These are phyloP conservation scores for Benincasa hispida DNA, from an alignment of 306 rosid genomes.

Conservation along the genomic window DNA sequence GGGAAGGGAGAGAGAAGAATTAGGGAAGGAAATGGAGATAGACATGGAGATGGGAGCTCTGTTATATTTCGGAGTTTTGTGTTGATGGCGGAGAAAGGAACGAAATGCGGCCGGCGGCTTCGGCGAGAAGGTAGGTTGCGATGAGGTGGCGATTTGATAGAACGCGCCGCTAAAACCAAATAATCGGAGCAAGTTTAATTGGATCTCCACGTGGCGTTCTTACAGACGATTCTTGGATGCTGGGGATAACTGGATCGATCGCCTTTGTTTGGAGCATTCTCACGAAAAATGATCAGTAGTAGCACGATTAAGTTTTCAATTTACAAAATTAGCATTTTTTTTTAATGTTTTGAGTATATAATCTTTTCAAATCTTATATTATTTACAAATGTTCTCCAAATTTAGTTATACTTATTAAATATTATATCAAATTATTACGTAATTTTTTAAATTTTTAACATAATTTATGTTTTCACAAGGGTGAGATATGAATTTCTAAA, in stretches of 20 bases:
- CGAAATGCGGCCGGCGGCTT: not conserved
- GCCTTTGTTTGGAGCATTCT: not conserved
- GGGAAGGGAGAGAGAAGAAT: conserved; percentile 8
- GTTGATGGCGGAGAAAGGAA: not conserved
- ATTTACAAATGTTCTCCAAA: too few relatives aligned
- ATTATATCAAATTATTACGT: too few relatives aligned
- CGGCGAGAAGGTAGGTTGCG: conserved; percentile 13
- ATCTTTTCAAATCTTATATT: too few relatives aligned
- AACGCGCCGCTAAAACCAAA: conserved; percentile 13
- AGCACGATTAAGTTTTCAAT: too few relatives aligned
- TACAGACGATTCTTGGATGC: not conserved
- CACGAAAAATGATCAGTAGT: too few relatives aligned
- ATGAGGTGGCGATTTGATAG: conserved; percentile 9
- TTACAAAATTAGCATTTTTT: too few relatives aligned
- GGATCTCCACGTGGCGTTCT: conserved; percentile 40
- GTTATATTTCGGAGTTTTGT: not conserved
- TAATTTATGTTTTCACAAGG: too few relatives aligned
- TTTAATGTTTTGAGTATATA: too few relatives aligned
- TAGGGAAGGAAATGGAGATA: conserved; percentile 10
- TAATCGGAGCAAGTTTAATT: not conserved
- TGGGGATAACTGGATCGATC: not conserved
- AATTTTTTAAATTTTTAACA: too few relatives aligned
- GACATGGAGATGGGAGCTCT: conserved; percentile 23
- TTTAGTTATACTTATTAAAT: too few relatives aligned
- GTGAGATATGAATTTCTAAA: too few relatives aligned